These are phyloP conservation scores for Tritrichomonas musculus DNA, from an alignment of 208 protist species.

Conservation along the genomic window DNA sequence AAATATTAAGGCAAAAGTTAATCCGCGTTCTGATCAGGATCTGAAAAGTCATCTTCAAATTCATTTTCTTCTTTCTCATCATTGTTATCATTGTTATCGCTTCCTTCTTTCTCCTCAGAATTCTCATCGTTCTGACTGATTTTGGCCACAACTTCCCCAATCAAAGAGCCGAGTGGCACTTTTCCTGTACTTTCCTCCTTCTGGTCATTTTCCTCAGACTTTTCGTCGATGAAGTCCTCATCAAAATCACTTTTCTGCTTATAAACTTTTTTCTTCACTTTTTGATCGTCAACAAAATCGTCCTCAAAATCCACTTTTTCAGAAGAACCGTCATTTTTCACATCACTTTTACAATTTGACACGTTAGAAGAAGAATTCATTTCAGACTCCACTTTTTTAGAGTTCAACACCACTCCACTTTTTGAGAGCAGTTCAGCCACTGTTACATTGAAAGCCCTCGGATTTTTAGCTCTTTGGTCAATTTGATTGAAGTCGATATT, in stretches of 20 bases:
- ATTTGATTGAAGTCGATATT: slow-evolving; percentile 11
- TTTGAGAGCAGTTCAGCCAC: background rate
- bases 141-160: background rate
- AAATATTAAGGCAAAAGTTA: no score
- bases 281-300: background rate
- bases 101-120: background rate
- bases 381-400: background rate
- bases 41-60: background rate
- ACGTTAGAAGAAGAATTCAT: background rate
- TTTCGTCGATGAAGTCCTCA: background rate
- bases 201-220: background rate
- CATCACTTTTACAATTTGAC: no score
- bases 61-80: background rate
- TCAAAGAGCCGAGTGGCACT: background rate
- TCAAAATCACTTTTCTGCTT: background rate
- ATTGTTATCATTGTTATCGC: background rate
- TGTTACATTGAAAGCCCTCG: background rate
- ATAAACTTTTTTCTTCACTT: background rate
- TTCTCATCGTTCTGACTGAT: background rate
- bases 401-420: background rate
- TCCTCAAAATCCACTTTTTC: background rate
- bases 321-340: background rate
- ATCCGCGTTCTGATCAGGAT: no score
- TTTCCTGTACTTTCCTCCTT: background rate
- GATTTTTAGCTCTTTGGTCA: background rate